Conservation (phyloP, 2,329 filamentous ascomycete genomes). For the Cladosporium sp. region DNA sequence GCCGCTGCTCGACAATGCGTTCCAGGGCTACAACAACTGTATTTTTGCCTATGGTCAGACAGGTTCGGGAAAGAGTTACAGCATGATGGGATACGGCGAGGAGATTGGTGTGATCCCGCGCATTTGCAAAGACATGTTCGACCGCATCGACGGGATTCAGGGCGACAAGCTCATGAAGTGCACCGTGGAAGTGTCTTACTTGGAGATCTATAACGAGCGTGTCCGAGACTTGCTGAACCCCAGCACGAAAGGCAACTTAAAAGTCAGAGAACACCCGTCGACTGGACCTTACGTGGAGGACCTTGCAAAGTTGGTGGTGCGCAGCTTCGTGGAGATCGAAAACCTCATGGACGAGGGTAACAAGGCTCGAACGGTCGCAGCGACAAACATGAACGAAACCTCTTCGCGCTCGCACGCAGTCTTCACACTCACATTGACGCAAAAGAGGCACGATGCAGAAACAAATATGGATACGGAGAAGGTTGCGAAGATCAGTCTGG, state of each 20-base stretch:
- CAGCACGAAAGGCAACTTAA: constrained; percentile 91
- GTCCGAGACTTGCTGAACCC: constrained; percentile 95
- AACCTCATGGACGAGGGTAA: constrained; percentile 99
- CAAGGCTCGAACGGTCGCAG: constrained; percentile 95
- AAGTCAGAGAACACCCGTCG: constrained; percentile 95
- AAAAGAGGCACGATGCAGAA: constrained; percentile 86
- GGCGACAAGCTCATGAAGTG: constrained; percentile 76
- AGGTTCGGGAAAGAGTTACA: constrained; percentile 97
- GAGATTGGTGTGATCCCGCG: constrained; percentile 94
- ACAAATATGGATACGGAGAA: constrained; percentile 98
- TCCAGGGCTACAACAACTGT: constrained; percentile 98
- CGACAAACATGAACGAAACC: constrained; percentile 99
- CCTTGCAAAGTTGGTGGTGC: constrained; percentile 89
- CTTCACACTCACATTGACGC: constrained; percentile 92
- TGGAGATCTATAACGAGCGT: constrained; percentile 98
- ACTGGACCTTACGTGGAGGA: constrained; percentile 98
- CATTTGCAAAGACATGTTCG: constrained; percentile 98
- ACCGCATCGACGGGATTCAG: constrained; percentile 71
- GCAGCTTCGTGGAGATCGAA: constrained; percentile 93
- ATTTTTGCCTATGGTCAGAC: constrained; percentile 99
- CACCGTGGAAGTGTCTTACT: constrained; percentile 96
- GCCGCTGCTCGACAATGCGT: constrained; percentile 94
- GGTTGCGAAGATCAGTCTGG: constrained; percentile 95
- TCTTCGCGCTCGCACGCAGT: constrained; percentile 98
- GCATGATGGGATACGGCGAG: constrained; percentile 99